phyloP scores from a whole-genome alignment of 2,329 filamentous ascomycete species.

The Coleophoma cylindrospora region DNA sequence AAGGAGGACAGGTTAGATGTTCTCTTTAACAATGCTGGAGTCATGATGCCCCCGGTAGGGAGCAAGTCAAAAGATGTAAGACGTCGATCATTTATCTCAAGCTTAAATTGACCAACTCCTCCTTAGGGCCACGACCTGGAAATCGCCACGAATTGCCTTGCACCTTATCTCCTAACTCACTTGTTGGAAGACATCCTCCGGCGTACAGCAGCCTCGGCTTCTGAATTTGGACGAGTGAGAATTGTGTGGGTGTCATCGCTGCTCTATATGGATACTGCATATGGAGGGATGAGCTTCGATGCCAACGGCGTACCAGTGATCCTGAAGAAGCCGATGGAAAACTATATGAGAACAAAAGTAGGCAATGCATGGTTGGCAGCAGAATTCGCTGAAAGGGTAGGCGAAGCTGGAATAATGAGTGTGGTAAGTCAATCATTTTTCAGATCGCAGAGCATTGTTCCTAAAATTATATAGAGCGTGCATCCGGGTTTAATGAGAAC shows the following conservation, averaged over 20 bases:
- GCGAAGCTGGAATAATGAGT: constrained; percentile 27
- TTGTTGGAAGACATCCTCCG: constrained; percentile 7
- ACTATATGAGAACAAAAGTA: constrained; percentile 30
- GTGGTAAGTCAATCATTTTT: constrained; percentile 13
- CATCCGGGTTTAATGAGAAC: constrained; percentile 37
- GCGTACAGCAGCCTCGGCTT: constrained; percentile 11
- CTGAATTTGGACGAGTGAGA: constrained; percentile 18
- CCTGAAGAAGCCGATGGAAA: constrained; percentile 17
- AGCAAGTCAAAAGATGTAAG: constrained; percentile 28
- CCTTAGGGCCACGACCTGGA: constrained; percentile 20
- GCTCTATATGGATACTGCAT: constrained; percentile 6
- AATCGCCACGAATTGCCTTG: constrained; percentile 10
- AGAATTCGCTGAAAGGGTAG: constrained; percentile 24
- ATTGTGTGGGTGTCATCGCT: constrained; percentile 22
- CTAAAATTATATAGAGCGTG: constrained; percentile 12
- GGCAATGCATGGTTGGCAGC: constrained; percentile 25
- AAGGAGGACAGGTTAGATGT: constrained; percentile 30
- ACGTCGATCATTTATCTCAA: background rate
- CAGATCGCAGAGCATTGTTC: too few species aligned
- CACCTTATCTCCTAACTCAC: constrained; percentile 9
- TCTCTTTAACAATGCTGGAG: constrained; percentile 40
- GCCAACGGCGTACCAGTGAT: constrained; percentile 12
- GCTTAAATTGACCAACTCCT: background rate
- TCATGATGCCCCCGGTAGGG: constrained; percentile 35
- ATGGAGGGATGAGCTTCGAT: constrained; percentile 20